Base-by-base conservation (phyloP, 352 stramenopile genomes). In the Elongisporangium senticosum region DNA sequence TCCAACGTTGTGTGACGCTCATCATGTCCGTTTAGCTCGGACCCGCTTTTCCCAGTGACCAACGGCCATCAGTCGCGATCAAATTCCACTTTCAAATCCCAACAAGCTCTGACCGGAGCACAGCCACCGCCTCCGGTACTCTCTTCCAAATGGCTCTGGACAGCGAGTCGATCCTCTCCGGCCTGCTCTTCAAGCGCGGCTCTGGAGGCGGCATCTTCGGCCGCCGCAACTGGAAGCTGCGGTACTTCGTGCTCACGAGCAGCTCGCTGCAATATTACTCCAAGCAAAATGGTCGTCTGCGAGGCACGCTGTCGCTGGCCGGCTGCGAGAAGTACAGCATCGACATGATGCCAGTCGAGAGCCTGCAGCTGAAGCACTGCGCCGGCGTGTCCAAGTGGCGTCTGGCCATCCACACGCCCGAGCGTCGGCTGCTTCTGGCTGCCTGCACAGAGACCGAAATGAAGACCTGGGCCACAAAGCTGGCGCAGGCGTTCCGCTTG, bases 141-240 rank as follows among this genome's bases (percentile, higher is more conserved):
- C 33, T 3, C 33, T 43, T 4, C 33, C 1, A 1, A 43, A 43
- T 43, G 33, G 10, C 8, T 43, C 33, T 17, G 11, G 11, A 15
- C 33, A 17, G 11, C 4, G 33, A 43, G 13, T 1, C 33, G 2
- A 22, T 79, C 24, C 68, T 63, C 59, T 71, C 68, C 3, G 73
- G 68, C 40, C 59, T 83, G 53, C 64, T 79, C 11, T 80, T 77
- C 65, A 83, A 80, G 56, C 75, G 75, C 61, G 71, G 74, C 59
- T 78, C 71, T 11, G 70, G 72, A 51, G 61, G 17, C 2, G 69
- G 71, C 15, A 58, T 66, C 23, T 86, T 86, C 39, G 68, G 69
- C 10, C 65, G 74, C 33, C 52, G 53, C 21, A 86, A 86, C 64
- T 86, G 75, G 75, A 83, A 83, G 58, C 69, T 71, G 43, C 73